phyloP scores from a whole-genome alignment of 345 rosid genomes.

The Physaria fendleri region DNA sequence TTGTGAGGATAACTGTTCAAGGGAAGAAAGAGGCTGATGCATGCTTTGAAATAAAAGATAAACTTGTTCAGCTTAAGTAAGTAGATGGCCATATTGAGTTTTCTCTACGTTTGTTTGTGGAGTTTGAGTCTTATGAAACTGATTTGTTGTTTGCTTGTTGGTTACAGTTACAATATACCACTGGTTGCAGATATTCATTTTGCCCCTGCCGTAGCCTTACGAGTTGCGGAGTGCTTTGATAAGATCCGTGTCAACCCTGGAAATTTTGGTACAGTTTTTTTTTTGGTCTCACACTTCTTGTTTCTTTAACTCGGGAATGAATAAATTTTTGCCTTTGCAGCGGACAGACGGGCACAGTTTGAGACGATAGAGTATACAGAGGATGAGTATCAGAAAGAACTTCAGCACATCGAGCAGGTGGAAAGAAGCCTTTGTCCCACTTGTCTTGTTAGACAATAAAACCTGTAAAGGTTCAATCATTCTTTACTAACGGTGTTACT shows the following conservation, averaged over 20 bases:
- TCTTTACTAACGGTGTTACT: neutral
- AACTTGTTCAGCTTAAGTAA: conserved; percentile 90
- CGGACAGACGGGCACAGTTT: conserved; percentile 94
- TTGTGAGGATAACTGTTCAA: conserved; percentile 96
- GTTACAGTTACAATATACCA: conserved; percentile 83
- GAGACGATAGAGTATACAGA: conserved; percentile 86
- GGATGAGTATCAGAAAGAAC: conserved; percentile 92
- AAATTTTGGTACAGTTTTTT: conserved; percentile 59
- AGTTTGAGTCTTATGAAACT: conserved; percentile 9
- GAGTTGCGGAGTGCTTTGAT: conserved; percentile 95
- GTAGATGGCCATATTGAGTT: conserved; percentile 4
- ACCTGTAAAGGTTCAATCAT: neutral
- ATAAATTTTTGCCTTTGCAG: conserved; percentile 39
- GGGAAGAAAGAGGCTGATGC: conserved; percentile 99
- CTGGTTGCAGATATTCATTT: conserved; percentile 98
- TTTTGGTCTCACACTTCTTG: conserved; percentile 3
- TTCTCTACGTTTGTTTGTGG: neutral
- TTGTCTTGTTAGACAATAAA: conserved; percentile 4
- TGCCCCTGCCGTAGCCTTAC: conserved; percentile 83
- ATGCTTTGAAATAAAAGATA: conserved; percentile 84
- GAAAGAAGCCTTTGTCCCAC: conserved; percentile 2
- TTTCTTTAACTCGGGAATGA: conserved; percentile 6
- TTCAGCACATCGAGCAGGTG: conserved; percentile 90
- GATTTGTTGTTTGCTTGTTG: conserved; percentile 13
- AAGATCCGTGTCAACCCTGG: conserved; percentile 99